These are phyloP conservation scores for Didymosphaeria variabile DNA, from an alignment of 2,329 filamentous ascomycete species.

Conservation along the genomic window DNA sequence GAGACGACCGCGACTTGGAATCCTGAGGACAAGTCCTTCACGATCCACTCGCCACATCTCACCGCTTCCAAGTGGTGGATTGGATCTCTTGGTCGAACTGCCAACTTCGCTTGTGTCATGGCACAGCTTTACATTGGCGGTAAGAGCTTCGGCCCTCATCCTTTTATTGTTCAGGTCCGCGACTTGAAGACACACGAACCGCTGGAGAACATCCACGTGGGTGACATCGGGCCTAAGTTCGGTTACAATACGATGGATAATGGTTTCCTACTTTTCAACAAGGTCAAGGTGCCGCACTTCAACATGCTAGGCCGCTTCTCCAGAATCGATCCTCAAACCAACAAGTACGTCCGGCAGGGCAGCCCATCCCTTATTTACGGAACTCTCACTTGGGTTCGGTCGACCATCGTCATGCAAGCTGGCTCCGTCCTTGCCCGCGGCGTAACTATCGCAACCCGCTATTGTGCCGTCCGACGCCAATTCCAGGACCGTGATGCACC, in stretches of 20 bases:
- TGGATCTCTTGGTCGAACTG: constrained; percentile 77
- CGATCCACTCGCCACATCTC: constrained; percentile 75
- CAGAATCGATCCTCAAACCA: constrained; percentile 71
- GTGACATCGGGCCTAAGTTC: constrained; percentile 83
- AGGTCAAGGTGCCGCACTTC: constrained; percentile 76
- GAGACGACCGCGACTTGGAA: constrained; percentile 81
- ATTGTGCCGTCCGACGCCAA: constrained; percentile 77
- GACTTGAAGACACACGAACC: constrained; percentile 62
- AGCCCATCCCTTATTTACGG: constrained; percentile 76
- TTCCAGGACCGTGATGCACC: constrained; percentile 78
- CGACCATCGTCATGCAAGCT: constrained; percentile 76
- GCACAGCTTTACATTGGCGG: constrained; percentile 76
- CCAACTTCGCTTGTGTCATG: constrained; percentile 81
- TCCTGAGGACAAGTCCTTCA: constrained; percentile 76
- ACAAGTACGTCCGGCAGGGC: constrained; percentile 72
- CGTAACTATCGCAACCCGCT: constrained; percentile 80
- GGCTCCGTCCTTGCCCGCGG: constrained; percentile 76
- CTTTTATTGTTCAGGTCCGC: constrained; percentile 77
- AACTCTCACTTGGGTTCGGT: constrained; percentile 78
- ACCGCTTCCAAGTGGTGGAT: constrained; percentile 89
- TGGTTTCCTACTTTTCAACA: constrained; percentile 79
- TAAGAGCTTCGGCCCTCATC: constrained; percentile 76
- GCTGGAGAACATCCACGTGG: constrained; percentile 68
- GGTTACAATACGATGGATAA: constrained; percentile 62
- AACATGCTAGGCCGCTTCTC: constrained; percentile 79